Conservation (phyloP, 1,139 yeast genomes). For the Kodamaea ohmeri region DNA sequence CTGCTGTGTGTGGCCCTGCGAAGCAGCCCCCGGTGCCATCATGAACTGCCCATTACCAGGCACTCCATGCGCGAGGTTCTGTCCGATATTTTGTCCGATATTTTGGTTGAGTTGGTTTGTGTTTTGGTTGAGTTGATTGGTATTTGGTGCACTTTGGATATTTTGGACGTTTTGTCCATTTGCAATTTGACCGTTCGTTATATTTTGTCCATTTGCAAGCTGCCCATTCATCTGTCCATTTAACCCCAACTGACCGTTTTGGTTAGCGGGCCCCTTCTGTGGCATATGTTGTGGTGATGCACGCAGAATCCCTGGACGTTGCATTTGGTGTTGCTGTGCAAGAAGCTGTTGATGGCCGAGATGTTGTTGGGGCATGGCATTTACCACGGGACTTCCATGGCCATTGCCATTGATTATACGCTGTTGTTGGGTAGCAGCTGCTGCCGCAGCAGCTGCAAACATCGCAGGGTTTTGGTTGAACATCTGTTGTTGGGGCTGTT, state of each 20-base stretch:
- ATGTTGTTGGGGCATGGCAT: slow-evolving; percentile 12
- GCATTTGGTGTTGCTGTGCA: slow-evolving; percentile 11
- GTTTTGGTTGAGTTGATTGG: no score
- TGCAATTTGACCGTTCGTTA: no score
- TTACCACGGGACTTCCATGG: slow-evolving; percentile 7
- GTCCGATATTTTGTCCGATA: no score
- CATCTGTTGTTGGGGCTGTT: slow-evolving; percentile 12
- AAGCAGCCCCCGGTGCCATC: slow-evolving; percentile 24
- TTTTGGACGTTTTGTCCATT: slow-evolving; percentile 7
- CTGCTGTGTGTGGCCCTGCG: slow-evolving; percentile 31
- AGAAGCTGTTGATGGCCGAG: slow-evolving; percentile 15
- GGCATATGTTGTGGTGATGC: slow-evolving; percentile 9
- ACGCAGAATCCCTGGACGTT: slow-evolving; percentile 25
- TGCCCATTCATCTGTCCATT: no score
- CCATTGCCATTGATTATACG: slow-evolving; percentile 8
- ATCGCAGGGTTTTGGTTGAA: slow-evolving; percentile 12
- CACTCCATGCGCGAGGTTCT: no score
- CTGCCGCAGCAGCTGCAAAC: slow-evolving; percentile 19
- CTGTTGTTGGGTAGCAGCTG: slow-evolving; percentile 16
- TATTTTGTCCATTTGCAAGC: no score
- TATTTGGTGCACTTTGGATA: slow-evolving; percentile 8
- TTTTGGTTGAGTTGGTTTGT: no score
- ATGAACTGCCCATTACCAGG: no score
- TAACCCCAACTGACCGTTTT: no score
- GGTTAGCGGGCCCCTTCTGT: no score